Evolutionary conservation across 2,329 filamentous ascomycete species (phyloP).

Genomic region (Calcarisporium arbuscula): DNA sequence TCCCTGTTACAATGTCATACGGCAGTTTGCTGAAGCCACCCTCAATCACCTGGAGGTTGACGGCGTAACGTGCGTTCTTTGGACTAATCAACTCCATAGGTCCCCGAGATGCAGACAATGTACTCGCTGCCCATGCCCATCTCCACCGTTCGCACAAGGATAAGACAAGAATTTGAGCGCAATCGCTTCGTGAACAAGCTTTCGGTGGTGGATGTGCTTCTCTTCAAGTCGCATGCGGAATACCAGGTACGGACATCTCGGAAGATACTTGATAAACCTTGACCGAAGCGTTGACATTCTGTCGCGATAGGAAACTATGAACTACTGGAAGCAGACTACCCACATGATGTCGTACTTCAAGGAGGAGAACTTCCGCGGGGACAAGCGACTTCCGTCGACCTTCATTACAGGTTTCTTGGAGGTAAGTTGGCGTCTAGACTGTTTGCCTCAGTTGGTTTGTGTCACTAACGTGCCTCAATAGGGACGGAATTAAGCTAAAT

Average conservation of each 20-base stretch:
- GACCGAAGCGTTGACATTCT: constrained; percentile 13
- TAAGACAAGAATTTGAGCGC: constrained; percentile 94
- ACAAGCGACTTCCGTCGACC: constrained; percentile 72
- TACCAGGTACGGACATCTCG: constrained; percentile 89
- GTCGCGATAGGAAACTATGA: constrained; percentile 99
- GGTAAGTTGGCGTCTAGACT: constrained; percentile 47
- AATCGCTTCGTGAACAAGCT: constrained; percentile 91
- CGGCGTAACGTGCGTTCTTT: neutral
- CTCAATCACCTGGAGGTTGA: no score
- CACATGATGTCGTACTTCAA: constrained; percentile 98
- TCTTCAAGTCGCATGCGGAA: constrained; percentile 87
- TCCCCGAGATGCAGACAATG: constrained; percentile 94
- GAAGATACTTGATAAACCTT: constrained; percentile 35
- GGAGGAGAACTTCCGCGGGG: constrained; percentile 69
- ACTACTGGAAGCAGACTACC: constrained; percentile 97
- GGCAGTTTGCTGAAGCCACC: no score
- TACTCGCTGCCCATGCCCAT: constrained; percentile 89
- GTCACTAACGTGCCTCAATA: constrained; percentile 22
- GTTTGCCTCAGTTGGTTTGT: neutral
- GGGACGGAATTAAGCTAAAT: constrained; percentile 49
- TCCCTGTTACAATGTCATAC: no score
- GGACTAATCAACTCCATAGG: constrained; percentile 44
- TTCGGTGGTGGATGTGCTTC: constrained; percentile 76
- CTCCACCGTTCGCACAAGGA: constrained; percentile 81
- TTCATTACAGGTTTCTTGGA: constrained; percentile 96